A percentile compares a stretch with the other conserved stretches of the same genome.
These are phyloP conservation scores for Phlebiopsis flavidoalba DNA, from an alignment of 768 basidiomycete species.

Conservation along the genomic window DNA sequence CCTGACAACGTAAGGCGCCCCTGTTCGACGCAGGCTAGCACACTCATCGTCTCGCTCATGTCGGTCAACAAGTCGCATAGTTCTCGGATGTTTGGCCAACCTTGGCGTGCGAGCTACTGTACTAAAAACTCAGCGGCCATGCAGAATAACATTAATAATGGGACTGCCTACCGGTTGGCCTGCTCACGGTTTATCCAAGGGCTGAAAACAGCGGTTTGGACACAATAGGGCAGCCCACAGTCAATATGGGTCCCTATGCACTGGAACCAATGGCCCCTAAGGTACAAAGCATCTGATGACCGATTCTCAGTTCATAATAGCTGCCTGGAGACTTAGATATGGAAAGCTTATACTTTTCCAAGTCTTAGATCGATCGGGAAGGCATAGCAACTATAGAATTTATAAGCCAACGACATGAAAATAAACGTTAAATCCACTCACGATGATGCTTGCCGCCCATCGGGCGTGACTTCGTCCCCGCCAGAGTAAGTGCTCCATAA, in stretches of 20 bases:
- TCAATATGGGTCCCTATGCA: constrained; percentile 79
- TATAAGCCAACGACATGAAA: not conserved
- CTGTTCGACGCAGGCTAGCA: constrained; percentile 41
- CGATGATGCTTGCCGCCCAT: constrained; percentile 81
- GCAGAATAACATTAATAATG: not conserved
- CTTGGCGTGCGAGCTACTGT: constrained; percentile 64
- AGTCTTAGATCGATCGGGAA: constrained; percentile 88
- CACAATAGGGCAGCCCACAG: constrained; percentile 75
- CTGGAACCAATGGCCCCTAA: constrained; percentile 76
- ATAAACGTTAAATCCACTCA: constrained; percentile 23
- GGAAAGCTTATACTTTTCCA: constrained; percentile 55
- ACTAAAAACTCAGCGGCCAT: not conserved
- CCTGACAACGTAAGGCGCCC: constrained; percentile 45
- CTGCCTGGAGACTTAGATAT: not conserved
- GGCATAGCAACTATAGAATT: constrained; percentile 51
- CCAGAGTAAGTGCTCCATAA: constrained; percentile 70
- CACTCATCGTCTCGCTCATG: constrained; percentile 70
- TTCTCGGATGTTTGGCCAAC: constrained; percentile 68
- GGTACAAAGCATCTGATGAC: constrained; percentile 74
- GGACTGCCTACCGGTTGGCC: constrained; percentile 52
- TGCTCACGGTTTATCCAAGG: constrained; percentile 83
- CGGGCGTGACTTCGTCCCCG: constrained; percentile 68
- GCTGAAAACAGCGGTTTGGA: constrained; percentile 86
- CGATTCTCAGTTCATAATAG: not conserved
- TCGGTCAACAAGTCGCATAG: constrained; percentile 88